Conservation (phyloP, 768 basidiomycete species). For the Pisolithus microcarpus region DNA sequence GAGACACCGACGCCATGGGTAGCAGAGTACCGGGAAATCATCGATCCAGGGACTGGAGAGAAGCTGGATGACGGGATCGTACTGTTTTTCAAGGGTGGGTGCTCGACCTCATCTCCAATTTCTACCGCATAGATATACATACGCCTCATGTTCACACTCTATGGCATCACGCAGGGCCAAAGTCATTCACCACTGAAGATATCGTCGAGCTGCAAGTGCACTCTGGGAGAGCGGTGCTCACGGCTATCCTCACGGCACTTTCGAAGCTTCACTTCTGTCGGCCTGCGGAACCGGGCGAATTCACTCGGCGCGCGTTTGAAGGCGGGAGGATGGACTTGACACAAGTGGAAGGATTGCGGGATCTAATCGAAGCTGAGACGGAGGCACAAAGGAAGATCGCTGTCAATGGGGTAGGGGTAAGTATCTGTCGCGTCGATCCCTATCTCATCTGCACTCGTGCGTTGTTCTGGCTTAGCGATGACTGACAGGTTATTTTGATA, state of each 20-base stretch:
- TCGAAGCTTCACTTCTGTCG: constrained; percentile 56
- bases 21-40: constrained; percentile 61
- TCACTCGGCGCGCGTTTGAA: constrained; percentile 77
- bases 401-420: constrained; percentile 57
- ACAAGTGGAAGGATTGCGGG: constrained; percentile 82
- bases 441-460: neutral
- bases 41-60: constrained; percentile 54
- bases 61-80: constrained; percentile 74
- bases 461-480: neutral
- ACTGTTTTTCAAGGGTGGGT: constrained; percentile 72
- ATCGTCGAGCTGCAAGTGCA: constrained; percentile 83
- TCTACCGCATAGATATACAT: neutral
- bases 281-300: constrained; percentile 82
- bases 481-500: constrained; percentile 22
- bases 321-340: constrained; percentile 80
- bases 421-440: constrained; percentile 17
- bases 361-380: constrained; percentile 85
- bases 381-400: constrained; percentile 74
- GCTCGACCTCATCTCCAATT: neutral
- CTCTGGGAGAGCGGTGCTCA: constrained; percentile 75
- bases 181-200: constrained; percentile 79
- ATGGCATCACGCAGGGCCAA: constrained; percentile 43
- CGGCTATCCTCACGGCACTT: constrained; percentile 60
- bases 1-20: constrained; percentile 50
- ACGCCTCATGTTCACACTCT: neutral